A percentile compares a stretch with the other conserved stretches of the same genome.
Conservation (phyloP, 257 asterid genomes). For the Ballota nigra region DNA sequence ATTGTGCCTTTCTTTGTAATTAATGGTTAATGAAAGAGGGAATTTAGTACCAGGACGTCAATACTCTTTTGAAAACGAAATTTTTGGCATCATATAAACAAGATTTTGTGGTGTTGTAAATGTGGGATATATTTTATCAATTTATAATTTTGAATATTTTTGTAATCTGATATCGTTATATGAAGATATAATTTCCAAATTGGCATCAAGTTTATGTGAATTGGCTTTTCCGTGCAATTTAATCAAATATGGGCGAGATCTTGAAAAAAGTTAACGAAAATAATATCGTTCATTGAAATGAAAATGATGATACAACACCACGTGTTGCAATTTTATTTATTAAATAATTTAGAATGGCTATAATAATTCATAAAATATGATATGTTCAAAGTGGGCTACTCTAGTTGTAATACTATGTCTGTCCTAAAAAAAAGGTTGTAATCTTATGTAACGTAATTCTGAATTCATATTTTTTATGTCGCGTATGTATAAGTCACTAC, state of each 20-base stretch:
- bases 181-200: not conserved
- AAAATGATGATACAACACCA: too few species aligned
- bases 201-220: too few species aligned
- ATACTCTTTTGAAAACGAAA: not conserved
- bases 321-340: too few species aligned
- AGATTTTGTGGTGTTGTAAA: not conserved
- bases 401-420: too few species aligned
- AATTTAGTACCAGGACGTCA: not conserved
- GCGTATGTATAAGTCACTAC: too few species aligned
- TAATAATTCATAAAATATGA: too few species aligned
- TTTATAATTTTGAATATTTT: too few species aligned
- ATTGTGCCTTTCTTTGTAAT: not conserved
- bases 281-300: too few species aligned
- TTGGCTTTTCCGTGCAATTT: not conserved
- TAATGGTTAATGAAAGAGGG: not conserved
- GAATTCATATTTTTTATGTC: not conserved
- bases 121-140: not conserved
- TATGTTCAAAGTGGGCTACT: too few species aligned
- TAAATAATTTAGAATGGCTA: not conserved
- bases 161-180: not conserved
- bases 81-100: not conserved
- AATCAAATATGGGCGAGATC: not conserved
- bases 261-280: too few species aligned
- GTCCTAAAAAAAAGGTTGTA: too few species aligned
- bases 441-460: not conserved